Percentiles rank a stretch among this genome's conserved stretches.
Conservation (phyloP, 306 rosid genomes). For the Alnus rubra region DNA sequence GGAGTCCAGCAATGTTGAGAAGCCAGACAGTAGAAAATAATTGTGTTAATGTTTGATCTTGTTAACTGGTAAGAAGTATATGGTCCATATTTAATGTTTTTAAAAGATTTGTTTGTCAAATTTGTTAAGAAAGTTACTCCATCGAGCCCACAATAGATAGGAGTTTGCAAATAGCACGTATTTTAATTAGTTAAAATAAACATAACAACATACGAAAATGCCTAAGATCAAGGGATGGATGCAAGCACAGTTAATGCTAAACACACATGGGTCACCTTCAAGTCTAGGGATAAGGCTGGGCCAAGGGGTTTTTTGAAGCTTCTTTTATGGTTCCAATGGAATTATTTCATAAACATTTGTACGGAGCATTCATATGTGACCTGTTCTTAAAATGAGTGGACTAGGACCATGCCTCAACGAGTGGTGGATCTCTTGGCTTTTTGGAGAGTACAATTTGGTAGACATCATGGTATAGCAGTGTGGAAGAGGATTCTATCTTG, state of each 20-base stretch:
- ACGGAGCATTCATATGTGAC: background rate
- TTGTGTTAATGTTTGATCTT: background rate
- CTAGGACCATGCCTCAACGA: no score
- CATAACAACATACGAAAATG: background rate
- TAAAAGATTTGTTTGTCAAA: background rate
- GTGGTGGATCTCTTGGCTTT: no score
- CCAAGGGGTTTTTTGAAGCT: background rate
- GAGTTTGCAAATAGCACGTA: background rate
- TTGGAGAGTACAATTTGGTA: no score
- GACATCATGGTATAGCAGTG: no score
- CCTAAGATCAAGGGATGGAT: background rate
- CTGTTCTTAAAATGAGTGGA: background rate
- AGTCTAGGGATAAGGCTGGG: background rate
- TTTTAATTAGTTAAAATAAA: background rate
- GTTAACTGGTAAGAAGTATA: background rate
- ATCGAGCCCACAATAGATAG: background rate
- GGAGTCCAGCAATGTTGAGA: background rate
- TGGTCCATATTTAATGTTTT: no score
- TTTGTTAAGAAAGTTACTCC: background rate
- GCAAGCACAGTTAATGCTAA: background rate
- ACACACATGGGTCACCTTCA: background rate
- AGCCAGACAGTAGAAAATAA: background rate
- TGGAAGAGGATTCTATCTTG: no score
- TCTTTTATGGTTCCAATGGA: background rate
- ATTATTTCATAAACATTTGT: background rate